Evolutionary conservation across 257 asterid genomes (phyloP).

Genomic region (Solanum gracilifrons): DNA sequence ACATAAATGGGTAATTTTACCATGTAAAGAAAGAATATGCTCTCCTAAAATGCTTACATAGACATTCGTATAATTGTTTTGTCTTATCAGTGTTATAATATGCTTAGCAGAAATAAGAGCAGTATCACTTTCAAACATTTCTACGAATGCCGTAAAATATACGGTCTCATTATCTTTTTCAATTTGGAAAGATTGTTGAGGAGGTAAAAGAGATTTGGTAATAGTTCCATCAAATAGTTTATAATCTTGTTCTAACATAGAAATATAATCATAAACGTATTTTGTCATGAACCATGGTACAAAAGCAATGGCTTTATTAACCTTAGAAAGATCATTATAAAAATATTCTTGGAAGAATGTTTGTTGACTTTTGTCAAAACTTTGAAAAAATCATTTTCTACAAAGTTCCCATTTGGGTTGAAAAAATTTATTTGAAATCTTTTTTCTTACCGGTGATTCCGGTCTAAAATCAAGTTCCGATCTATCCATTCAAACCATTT

Average conservation of each 20-base stretch:
- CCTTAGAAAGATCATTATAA: background rate
- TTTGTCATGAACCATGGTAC: background rate
- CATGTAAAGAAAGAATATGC: too few relatives aligned
- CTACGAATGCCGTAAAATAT: too few relatives aligned
- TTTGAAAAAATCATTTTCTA: background rate
- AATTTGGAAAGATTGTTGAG: background rate
- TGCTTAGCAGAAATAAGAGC: background rate
- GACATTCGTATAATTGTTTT: too few relatives aligned
- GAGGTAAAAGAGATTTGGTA: background rate
- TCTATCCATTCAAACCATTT: background rate
- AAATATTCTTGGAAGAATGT: background rate
- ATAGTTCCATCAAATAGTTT: background rate
- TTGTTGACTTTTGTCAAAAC: background rate
- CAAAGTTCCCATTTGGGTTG: background rate
- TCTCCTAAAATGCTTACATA: too few relatives aligned
- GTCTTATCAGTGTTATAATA: background rate
- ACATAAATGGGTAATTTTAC: too few relatives aligned
- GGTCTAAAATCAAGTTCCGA: background rate
- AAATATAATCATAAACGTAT: background rate
- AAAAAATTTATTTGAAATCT: background rate
- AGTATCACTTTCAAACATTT: background rate
- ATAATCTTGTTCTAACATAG: background rate
- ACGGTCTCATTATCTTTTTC: background rate
- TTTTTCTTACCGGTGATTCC: background rate
- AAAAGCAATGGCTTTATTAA: background rate